Conservation (phyloP, 768 basidiomycete species). For the Naematelia encephala region DNA sequence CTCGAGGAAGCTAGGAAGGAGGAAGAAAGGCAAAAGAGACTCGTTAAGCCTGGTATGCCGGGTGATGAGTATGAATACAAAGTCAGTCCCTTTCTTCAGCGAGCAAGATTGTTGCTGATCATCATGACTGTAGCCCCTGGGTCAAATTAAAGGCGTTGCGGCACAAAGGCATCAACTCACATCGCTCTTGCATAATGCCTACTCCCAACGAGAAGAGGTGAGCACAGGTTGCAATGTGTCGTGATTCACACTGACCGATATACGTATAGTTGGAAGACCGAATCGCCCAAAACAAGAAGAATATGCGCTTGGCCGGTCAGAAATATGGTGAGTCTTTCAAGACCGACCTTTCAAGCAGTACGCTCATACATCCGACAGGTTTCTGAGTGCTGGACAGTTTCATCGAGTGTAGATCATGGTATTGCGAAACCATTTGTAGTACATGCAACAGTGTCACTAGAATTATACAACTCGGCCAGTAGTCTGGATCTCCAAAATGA, state of each 20-base stretch:
- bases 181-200: constrained; percentile 42
- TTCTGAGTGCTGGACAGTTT: constrained; percentile 5
- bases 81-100: constrained; percentile 23
- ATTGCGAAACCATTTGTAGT: background rate
- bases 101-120: background rate
- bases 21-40: constrained; percentile 20
- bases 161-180: constrained; percentile 49
- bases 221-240: background rate
- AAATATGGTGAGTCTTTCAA: constrained; percentile 32
- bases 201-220: constrained; percentile 26
- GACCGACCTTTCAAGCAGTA: background rate
- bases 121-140: constrained; percentile 33
- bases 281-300: constrained; percentile 39
- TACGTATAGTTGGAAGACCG: constrained; percentile 24
- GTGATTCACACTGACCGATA: background rate
- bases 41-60: constrained; percentile 26
- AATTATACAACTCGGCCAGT: background rate
- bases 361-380: constrained; percentile 3
- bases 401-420: constrained; percentile 1
- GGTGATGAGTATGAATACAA: constrained; percentile 42
- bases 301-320: constrained; percentile 26
- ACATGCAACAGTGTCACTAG: constrained; percentile 4
- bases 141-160: constrained; percentile 45
- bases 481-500: too few species aligned
- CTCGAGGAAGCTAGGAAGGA: constrained; percentile 34